Base-by-base conservation (phyloP, 441 rosid species). In the Isatis lusitanica region DNA sequence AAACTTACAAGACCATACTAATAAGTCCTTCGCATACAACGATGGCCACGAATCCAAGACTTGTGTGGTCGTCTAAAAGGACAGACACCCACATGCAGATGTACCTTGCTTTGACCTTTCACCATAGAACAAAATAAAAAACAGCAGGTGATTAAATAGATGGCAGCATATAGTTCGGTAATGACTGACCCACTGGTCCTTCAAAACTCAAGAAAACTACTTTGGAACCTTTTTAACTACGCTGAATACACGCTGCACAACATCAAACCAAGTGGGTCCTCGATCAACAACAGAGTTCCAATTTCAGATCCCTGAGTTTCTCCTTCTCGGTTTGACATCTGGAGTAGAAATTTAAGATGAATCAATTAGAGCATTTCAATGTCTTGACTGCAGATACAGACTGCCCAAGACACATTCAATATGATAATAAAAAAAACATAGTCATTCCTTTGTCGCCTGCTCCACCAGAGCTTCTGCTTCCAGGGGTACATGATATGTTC, bases 1-100 rank as follows among this genome's bases (percentile, higher is more conserved):
- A 62, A 46, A 46, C 64, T 73, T 73, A 31, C 76, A 35, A 35
- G 40, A 65, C 39, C n/a, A 44, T 44, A 9, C 11, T 44, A 33
- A 21, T 2, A 18, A 73, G 12, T 16, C 6, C 17, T 44, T 48
- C n/a, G 2, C 47, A 59, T 17, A 33, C 58, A 43, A 17, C 6
- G 31, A 7, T 33, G 58, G 58, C n/a, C 31, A 39, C 6, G 16
- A 47, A 64, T 65, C 10, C 31, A 65, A 9, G 70, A 53, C 70
- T 46, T 65, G 3, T 26, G 71, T 44, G 9, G 26, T 33, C 38
- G 16, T 63, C 39, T 35, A 26, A 36, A 18, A 24, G 51, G 4
- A 63, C 53, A 51, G 43, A 26, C 52, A 39, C 40, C 42, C 38
- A 42, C 24, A 43, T 52, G 58, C 28, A 71, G 57, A 40, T 55